These are phyloP conservation scores for Farysia itapuensis DNA, from an alignment of 1,284 basidiomycete genomes.

Conservation along the genomic window DNA sequence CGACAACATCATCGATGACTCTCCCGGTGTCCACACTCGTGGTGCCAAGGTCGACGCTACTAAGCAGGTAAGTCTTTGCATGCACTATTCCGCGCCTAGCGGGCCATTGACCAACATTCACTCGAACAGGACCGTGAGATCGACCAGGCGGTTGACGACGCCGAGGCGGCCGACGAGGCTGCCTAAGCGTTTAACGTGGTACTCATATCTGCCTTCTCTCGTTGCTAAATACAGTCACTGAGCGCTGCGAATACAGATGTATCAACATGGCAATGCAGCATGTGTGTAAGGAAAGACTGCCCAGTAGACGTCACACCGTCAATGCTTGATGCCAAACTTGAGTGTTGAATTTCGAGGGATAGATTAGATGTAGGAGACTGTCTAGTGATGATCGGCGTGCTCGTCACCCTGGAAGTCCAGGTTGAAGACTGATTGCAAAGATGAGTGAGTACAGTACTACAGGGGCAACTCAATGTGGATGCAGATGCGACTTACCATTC, in stretches of 20 bases:
- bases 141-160: constrained; percentile 32
- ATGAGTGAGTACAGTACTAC: background rate
- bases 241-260: no score
- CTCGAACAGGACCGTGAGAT: constrained; percentile 29
- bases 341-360: no score
- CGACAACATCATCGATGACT: constrained; percentile 44
- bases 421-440: constrained; percentile 38
- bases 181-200: no score
- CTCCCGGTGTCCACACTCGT: constrained; percentile 32
- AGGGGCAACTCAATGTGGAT: background rate
- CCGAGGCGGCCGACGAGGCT: constrained; percentile 16
- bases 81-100: background rate
- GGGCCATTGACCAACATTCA: background rate
- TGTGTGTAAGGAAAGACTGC: no score
- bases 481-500: constrained; percentile 40
- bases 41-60: constrained; percentile 38
- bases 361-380: no score
- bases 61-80: constrained; percentile 36
- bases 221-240: no score
- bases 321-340: no score
- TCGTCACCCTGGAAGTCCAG: constrained; percentile 46
- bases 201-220: no score
- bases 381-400: constrained; percentile 43
- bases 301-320: no score
- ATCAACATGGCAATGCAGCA: no score